Conservation (phyloP, 768 basidiomycete genomes). For the Kwoniella bestiolae region DNA sequence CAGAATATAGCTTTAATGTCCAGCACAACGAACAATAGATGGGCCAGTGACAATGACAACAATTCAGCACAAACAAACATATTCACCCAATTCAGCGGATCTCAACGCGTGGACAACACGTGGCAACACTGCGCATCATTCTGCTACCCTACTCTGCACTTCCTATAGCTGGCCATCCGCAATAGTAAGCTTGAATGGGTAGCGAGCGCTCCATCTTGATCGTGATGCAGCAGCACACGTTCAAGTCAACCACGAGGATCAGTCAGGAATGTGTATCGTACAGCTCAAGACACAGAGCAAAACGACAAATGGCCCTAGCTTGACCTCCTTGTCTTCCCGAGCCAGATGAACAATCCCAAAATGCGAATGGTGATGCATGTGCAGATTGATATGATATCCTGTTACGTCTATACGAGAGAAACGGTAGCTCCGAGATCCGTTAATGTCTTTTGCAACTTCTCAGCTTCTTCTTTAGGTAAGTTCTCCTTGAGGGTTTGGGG, state of each 20-base stretch:
- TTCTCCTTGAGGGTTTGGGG: slow-evolving; percentile 94
- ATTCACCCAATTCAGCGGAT: not conserved
- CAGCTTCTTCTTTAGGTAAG: slow-evolving; percentile 93
- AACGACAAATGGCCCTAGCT: not conserved
- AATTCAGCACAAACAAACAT: not conserved
- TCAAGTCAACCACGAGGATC: too few species aligned
- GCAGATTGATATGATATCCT: not conserved
- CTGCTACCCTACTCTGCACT: too few species aligned
- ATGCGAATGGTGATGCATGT: slow-evolving; percentile 12
- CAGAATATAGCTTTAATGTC: too few species aligned
- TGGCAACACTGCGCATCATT: not conserved
- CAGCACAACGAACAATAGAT: too few species aligned
- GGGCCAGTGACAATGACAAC: not conserved
- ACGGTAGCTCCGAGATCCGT: slow-evolving; percentile 86
- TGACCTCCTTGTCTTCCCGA: too few species aligned
- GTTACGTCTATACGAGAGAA: slow-evolving; percentile 60
- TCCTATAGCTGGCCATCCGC: too few species aligned
- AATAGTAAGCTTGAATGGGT: too few species aligned
- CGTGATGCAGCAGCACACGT: too few species aligned
- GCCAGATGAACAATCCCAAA: too few species aligned
- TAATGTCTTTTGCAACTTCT: slow-evolving; percentile 91
- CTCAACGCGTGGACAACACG: not conserved
- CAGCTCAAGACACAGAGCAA: too few species aligned
- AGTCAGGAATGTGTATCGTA: too few species aligned
- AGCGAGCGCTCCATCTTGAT: too few species aligned